Conservation (phyloP, 1,284 basidiomycete species). For the Ganoderma resinaceum region DNA sequence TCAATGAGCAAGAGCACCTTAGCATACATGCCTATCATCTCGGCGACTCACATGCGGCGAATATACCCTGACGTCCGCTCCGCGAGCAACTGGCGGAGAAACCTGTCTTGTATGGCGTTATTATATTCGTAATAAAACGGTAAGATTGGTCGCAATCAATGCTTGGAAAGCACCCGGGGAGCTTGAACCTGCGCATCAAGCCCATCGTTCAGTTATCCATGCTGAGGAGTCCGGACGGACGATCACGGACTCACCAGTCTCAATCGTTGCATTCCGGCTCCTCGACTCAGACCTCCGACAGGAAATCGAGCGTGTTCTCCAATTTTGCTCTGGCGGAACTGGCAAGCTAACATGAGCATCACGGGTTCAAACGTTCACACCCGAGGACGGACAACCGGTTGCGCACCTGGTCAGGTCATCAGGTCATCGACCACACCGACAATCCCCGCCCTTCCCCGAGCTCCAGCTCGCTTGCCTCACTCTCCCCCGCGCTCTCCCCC, state of each 20-base stretch:
- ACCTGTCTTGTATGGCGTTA: conserved; percentile 88
- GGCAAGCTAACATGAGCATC: conserved; percentile 13
- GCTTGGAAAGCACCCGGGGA: conserved; percentile 55
- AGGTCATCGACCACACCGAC: conserved; percentile 79
- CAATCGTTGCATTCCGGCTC: conserved; percentile 86
- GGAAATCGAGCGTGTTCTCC: conserved; percentile 85
- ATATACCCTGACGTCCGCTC: conserved; percentile 81
- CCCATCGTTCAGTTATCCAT: not conserved
- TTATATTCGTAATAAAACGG: conserved; percentile 59
- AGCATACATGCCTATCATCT: not conserved
- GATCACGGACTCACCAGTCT: conserved; percentile 61
- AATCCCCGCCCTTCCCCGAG: conserved; percentile 72
- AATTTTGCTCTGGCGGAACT: conserved; percentile 89
- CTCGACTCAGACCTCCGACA: conserved; percentile 70
- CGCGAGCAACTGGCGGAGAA: conserved; percentile 83
- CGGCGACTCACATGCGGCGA: conserved; percentile 71
- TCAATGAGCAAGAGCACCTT: not conserved
- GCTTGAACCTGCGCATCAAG: conserved; percentile 70
- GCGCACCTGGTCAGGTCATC: conserved; percentile 75
- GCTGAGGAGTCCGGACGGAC: not conserved
- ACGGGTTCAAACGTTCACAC: not conserved
- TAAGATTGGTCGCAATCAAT: not conserved
- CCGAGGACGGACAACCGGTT: not conserved
- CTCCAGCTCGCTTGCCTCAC: conserved; percentile 50
- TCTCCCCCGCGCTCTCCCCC: conserved; percentile 39